Conservation (phyloP, 164 flowering plant species). For the Magnolia changhungtana region DNA sequence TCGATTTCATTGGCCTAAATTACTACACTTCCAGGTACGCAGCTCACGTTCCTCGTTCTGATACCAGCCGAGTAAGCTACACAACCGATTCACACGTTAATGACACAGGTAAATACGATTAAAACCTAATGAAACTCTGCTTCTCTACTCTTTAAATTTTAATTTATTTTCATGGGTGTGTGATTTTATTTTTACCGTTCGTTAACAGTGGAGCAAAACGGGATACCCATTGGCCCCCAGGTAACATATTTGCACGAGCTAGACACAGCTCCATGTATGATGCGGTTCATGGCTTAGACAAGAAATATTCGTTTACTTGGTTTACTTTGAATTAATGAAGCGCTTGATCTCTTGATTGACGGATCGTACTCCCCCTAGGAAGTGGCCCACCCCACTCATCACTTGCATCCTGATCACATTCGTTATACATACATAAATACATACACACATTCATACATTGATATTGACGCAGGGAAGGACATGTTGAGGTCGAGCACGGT, state of each 20-base stretch:
- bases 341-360: too few relatives aligned
- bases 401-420: too few relatives aligned
- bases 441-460: too few relatives aligned
- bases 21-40: background rate
- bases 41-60: background rate
- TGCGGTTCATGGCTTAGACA: too few relatives aligned
- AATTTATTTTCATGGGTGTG: background rate
- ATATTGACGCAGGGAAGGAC: too few relatives aligned
- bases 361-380: too few relatives aligned
- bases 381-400: too few relatives aligned
- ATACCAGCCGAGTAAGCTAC: background rate
- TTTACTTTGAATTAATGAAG: too few relatives aligned
- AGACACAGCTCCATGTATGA: background rate
- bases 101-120: background rate
- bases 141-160: background rate
- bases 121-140: background rate
- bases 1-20: constrained; percentile 12
- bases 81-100: background rate
- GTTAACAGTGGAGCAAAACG: constrained; percentile 17
- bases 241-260: background rate
- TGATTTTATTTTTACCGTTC: background rate
- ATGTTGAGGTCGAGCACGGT: too few relatives aligned
- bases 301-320: too few relatives aligned
- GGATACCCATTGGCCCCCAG: constrained; percentile 17
- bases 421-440: too few relatives aligned